A percentile compares a stretch with the other conserved stretches of the same genome.
Conservation (phyloP, 2,329 filamentous ascomycete genomes). For the Onygenales sp. region DNA sequence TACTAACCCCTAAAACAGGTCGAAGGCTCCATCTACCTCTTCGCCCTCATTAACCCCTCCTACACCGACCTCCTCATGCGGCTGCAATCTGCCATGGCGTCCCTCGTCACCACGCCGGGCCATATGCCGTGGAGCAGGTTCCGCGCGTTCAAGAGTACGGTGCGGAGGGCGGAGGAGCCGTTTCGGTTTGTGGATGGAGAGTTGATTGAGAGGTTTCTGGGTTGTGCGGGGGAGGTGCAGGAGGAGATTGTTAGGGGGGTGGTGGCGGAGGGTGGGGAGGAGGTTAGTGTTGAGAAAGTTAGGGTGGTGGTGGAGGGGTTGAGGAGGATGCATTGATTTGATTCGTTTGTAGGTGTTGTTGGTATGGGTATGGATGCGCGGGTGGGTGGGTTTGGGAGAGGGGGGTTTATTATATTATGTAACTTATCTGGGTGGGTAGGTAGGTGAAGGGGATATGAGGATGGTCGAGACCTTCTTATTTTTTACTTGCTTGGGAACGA, state of each 20-base stretch:
- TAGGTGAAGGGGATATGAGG: no score
- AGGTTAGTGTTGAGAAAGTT: constrained; percentile 49
- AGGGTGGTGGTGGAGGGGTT: constrained; percentile 53
- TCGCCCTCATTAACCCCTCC: constrained; percentile 63
- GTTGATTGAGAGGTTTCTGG: constrained; percentile 75
- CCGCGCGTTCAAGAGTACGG: constrained; percentile 69
- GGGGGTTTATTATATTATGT: not conserved
- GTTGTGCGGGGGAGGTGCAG: constrained; percentile 53
- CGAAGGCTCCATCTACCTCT: constrained; percentile 85
- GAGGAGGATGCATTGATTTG: constrained; percentile 39
- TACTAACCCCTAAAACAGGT: constrained; percentile 44
- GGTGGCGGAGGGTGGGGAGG: constrained; percentile 42
- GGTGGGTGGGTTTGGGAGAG: not conserved
- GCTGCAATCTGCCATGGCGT: constrained; percentile 64
- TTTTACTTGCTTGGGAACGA: no score
- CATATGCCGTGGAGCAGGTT: constrained; percentile 67
- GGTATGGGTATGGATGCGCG: not conserved
- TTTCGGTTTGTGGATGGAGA: constrained; percentile 89
- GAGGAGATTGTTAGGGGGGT: constrained; percentile 43
- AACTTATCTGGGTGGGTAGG: no score
- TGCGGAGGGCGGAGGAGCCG: constrained; percentile 63
- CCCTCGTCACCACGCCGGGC: constrained; percentile 59
- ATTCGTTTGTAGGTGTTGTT: not conserved
- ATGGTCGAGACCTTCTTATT: no score
- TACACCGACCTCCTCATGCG: constrained; percentile 73